Percentiles rank a stretch among this genome's conserved stretches.
Conservation (phyloP, 345 rosid genomes). For the Anastatica hierochuntica region DNA sequence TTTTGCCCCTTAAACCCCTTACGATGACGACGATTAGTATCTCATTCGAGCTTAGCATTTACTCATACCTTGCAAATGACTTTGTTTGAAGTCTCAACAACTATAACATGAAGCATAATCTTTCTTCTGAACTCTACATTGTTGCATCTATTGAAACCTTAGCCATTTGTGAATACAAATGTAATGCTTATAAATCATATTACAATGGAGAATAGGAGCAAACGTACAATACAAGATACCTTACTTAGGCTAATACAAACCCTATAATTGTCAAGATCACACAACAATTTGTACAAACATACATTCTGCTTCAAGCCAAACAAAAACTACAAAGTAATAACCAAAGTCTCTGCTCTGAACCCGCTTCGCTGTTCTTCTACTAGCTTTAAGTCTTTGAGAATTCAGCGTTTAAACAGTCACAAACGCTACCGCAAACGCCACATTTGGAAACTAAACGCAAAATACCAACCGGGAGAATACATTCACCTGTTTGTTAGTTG, state of each 20-base stretch:
- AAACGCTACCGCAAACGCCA: background rate
- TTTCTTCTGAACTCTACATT: background rate
- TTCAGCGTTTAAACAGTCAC: conserved; percentile 12
- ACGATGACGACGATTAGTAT: background rate
- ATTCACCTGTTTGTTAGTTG: conserved; percentile 18
- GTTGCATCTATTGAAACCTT: background rate
- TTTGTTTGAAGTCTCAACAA: conserved; percentile 5
- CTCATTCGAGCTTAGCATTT: background rate
- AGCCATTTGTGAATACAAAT: background rate
- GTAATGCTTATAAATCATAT: too few species aligned
- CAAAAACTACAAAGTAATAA: conserved; percentile 10
- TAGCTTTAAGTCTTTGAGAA: conserved; percentile 16
- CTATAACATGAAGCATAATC: conserved; percentile 4
- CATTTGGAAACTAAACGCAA: conserved; percentile 9
- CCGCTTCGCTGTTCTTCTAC: conserved; percentile 14
- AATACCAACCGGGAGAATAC: background rate
- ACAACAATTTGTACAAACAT: too few species aligned
- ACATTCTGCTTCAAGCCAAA: too few species aligned
- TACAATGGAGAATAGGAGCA: too few species aligned
- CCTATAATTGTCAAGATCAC: too few species aligned
- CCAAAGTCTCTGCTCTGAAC: conserved; percentile 11
- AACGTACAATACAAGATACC: too few species aligned
- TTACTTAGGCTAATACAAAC: too few species aligned
- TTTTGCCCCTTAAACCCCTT: conserved; percentile 1
- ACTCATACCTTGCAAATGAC: conserved; percentile 1